phyloP scores from a whole-genome alignment of 352 stramenopile genomes.

The Aphanomyces cochlioides region DNA sequence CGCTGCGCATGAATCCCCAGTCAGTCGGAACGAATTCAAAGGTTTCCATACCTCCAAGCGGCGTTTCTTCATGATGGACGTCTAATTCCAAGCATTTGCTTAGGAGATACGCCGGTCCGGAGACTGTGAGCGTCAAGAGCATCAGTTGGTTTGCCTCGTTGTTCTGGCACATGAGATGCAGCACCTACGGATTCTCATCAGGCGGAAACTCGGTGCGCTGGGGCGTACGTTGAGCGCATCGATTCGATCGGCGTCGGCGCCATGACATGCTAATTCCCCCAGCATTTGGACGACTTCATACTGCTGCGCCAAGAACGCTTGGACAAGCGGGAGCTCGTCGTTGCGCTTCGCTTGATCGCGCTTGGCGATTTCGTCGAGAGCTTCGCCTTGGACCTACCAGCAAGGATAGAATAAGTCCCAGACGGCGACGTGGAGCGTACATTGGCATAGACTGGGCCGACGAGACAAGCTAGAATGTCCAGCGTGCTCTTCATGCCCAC shows the following conservation, averaged over 20 bases:
- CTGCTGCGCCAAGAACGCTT: slow-evolving; percentile 62
- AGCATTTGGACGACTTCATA: slow-evolving; percentile 55
- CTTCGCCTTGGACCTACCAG: slow-evolving; percentile 30
- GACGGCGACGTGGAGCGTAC: slow-evolving; percentile 5
- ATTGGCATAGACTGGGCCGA: slow-evolving; percentile 56
- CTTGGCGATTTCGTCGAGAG: slow-evolving; percentile 51
- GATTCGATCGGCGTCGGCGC: slow-evolving; percentile 32
- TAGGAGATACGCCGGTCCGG: slow-evolving; percentile 35
- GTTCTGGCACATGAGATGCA: slow-evolving; percentile 47
- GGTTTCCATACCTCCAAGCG: slow-evolving; percentile 34
- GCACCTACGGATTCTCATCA: slow-evolving; percentile 36
- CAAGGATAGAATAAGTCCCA: neutral
- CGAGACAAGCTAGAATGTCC: slow-evolving; percentile 63
- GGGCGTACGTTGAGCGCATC: neutral
- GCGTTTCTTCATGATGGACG: slow-evolving; percentile 53
- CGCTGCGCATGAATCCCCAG: slow-evolving; percentile 26
- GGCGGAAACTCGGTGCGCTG: neutral
- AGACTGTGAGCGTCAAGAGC: slow-evolving; percentile 47
- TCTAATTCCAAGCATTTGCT: slow-evolving; percentile 59
- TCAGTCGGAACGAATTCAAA: neutral
- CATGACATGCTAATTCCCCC: slow-evolving; percentile 59
- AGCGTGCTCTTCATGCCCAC: slow-evolving; percentile 55
- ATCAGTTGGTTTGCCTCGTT: slow-evolving; percentile 72
- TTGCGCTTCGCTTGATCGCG: slow-evolving; percentile 50
- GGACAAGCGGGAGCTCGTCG: slow-evolving; percentile 46